Base-by-base conservation (phyloP, 176 grass and related monocot genomes). In the Melocanna baccifera region DNA sequence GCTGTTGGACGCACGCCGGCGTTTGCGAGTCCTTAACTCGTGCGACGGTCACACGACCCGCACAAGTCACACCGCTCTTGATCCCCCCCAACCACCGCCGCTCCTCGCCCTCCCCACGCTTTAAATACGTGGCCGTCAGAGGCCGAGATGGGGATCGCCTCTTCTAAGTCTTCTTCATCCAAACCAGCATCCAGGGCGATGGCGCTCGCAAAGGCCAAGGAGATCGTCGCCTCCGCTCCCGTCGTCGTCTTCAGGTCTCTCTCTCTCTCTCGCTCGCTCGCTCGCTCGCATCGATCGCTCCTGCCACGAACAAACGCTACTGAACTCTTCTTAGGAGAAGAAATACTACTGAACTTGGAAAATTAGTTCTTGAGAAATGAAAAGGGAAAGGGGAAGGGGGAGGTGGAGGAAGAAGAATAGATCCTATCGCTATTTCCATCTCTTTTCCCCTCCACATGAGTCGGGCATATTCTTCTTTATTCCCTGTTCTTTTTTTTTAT, bases 241-340 rank as follows among this genome's bases (percentile, higher is more conserved):
- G 62, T 97, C 51, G 91, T 93, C 79, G 89, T 94, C 81, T 94
- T 94, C 87, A 97, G 91, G 94, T 32, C 10, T 51, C 45, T 41
- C 40, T 4, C 57, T 0, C 57, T 10, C 53, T 20, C 34, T n/a
- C 62, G 23, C 52, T 7, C 4, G 68, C 25, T n/a, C 39, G 19
- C 5, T 43, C 36, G n/a, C n/a, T 39, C 37, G 12, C 8, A 25
- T 41, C 1, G 37, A 28, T 47, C 26, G 7, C 16, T 25, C 52
- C 4, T 50, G 42, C 51, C 67, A 11, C 79, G 29, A 71, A 46
- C 71, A 1, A 36, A 19, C 43, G 4, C 19, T 7, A 3, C 52
- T 13, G 12, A 47, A 46, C 57, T 45, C 12, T 8, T 1, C 7
- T 18, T 4, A 10, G 14, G 47, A 50, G 47, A 50, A 16, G 14